phyloP scores from a whole-genome alignment of 2,329 filamentous ascomycete species.

The Penicillium sp. region DNA sequence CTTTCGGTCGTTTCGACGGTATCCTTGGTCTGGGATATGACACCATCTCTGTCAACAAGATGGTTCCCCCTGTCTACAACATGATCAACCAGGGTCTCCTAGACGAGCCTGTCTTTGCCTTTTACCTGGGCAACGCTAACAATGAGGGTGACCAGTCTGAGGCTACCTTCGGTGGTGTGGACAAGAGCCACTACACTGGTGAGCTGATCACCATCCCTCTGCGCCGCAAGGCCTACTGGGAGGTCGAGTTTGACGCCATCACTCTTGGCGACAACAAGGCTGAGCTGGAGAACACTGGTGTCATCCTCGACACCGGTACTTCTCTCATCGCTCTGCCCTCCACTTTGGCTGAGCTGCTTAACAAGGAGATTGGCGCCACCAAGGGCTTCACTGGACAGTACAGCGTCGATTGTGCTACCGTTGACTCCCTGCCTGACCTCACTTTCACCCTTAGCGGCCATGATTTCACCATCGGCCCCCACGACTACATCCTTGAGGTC shows the following conservation, averaged over 20 bases:
- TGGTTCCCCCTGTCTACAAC: constrained; percentile 94
- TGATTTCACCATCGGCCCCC: constrained; percentile 85
- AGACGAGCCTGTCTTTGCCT: constrained; percentile 91
- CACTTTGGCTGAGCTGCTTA: constrained; percentile 89
- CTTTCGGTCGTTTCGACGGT: constrained; percentile 95
- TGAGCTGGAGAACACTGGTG: constrained; percentile 90
- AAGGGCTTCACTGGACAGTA: constrained; percentile 98
- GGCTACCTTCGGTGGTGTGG: constrained; percentile 84
- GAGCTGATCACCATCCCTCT: constrained; percentile 92
- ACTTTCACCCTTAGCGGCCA: constrained; percentile 87
- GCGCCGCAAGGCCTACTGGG: constrained; percentile 99
- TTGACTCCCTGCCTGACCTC: constrained; percentile 81
- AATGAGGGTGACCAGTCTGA: constrained; percentile 75
- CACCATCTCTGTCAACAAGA: constrained; percentile 94
- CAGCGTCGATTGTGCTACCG: constrained; percentile 84
- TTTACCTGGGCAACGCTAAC: constrained; percentile 82
- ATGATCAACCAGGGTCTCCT: constrained; percentile 87
- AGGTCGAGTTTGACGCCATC: constrained; percentile 93
- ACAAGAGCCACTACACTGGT: constrained; percentile 78
- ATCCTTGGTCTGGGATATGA: constrained; percentile 94
- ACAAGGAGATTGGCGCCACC: constrained; percentile 96
- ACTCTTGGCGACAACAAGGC: constrained; percentile 82
- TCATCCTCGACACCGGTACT: constrained; percentile 97
- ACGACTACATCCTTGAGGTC: constrained; percentile 95
- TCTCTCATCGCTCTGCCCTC: constrained; percentile 94